Base-by-base conservation (phyloP, 257 asterid species). In the Solanum arcanum region DNA sequence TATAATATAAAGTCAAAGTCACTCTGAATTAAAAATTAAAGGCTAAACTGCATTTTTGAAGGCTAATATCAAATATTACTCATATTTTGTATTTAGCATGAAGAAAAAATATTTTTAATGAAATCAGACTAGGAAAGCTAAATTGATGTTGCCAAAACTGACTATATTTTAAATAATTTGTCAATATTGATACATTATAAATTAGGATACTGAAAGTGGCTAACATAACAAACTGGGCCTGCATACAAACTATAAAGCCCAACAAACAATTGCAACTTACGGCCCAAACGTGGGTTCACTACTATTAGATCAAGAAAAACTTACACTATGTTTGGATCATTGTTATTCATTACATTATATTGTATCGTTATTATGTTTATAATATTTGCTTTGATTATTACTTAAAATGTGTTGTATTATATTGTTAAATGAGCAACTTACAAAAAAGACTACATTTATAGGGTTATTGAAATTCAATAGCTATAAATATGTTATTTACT, bases 301-400 rank as follows among this genome's bases (percentile, higher is more conserved):
- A 23, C 14, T 10, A 23, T 62, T 23, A 23, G 69, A 23, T 60
- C 69, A 23, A 60, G 3, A 15, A 62, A 23, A 62, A 10, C 31
- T 62, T 33, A 33, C 35, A 0, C 1, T 3, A 33, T 33, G 1
- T 33, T 33, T 33, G 35, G 1, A 33, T 33, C 0, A 33, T 33
- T 33, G 35, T 0, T 33, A 33, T 33, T 4, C 0, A 33, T 4
- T 33, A 4, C 4, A 33, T 33, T 33, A 0, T 33, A 33, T 33
- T 33, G 35, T 33, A 33, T 33, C 6, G 35, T 33, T 33, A 33
- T 4, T 33, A 33, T 33, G 1, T 33, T 33, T 33, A 33, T 1
- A 33, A 33, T 33, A 33, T 4, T 33, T 3, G 5, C 0, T 33
- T 33, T 33, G 35, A 0, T 33, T 33, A 0, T 33, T 33, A 33